Conservation (phyloP, 2,329 filamentous ascomycete genomes). For the Shiraia sp. region DNA sequence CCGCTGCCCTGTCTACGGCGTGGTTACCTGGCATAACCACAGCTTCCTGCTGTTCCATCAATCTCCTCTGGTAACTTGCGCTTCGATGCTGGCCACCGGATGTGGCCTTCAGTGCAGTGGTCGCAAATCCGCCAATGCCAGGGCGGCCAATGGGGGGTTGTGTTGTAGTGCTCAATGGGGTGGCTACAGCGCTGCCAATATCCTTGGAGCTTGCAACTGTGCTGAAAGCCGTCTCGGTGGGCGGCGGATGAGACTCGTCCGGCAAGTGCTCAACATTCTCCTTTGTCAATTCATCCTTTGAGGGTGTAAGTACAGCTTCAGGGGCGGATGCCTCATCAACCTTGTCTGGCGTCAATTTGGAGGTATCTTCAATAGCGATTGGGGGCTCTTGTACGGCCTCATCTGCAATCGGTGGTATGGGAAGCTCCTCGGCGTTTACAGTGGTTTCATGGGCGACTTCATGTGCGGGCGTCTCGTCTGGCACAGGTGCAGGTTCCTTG, state of each 20-base stretch:
- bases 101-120: slow-evolving; percentile 81
- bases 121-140: slow-evolving; percentile 72
- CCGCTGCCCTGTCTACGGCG: slow-evolving; percentile 86
- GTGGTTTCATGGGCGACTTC: slow-evolving; percentile 45
- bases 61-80: slow-evolving; percentile 80
- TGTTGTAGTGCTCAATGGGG: slow-evolving; percentile 59
- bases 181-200: slow-evolving; percentile 59
- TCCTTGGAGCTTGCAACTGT: slow-evolving; percentile 87
- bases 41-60: slow-evolving; percentile 94
- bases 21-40: slow-evolving; percentile 98
- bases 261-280: slow-evolving; percentile 90
- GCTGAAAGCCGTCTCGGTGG: slow-evolving; percentile 84
- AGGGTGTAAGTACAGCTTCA: slow-evolving; percentile 61
- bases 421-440: slow-evolving; percentile 47
- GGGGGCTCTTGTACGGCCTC: slow-evolving; percentile 42
- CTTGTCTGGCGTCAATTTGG: slow-evolving; percentile 40
- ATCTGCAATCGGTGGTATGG: slow-evolving; percentile 42
- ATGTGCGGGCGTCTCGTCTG: slow-evolving; percentile 44
- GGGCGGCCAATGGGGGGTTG: slow-evolving; percentile 64
- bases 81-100: slow-evolving; percentile 62
- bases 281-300: slow-evolving; percentile 84
- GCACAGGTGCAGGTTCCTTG: slow-evolving; percentile 38
- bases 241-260: slow-evolving; percentile 75
- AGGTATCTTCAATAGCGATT: slow-evolving; percentile 28
- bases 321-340: slow-evolving; percentile 56